A percentile compares a stretch with the other conserved stretches of the same genome.
These are phyloP conservation scores for Mycena chlorophos DNA, from an alignment of 768 basidiomycete species.

Conservation along the genomic window DNA sequence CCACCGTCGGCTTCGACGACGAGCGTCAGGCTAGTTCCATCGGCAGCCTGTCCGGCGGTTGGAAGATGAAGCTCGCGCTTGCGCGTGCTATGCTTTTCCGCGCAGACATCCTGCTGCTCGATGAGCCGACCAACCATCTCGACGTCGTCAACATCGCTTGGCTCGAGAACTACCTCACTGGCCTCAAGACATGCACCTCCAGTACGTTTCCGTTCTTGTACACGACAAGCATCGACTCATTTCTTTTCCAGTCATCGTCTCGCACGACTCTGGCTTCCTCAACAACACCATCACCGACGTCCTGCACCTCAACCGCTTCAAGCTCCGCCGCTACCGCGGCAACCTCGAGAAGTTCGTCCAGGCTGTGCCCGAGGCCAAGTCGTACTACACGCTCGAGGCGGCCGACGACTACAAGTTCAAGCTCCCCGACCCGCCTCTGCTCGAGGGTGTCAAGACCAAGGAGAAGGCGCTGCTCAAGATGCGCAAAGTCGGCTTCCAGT, in stretches of 20 bases:
- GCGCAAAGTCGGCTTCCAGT: slow-evolving; percentile 97
- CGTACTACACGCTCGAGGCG: slow-evolving; percentile 95
- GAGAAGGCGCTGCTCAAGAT: slow-evolving; percentile 97
- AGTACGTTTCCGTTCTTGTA: slow-evolving; percentile 47
- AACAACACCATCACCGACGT: slow-evolving; percentile 99
- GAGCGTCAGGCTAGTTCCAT: slow-evolving; percentile 85
- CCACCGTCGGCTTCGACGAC: slow-evolving; percentile 88
- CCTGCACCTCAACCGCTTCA: slow-evolving; percentile 98
- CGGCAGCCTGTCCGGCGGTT: slow-evolving; percentile 93
- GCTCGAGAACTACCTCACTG: slow-evolving; percentile 91
- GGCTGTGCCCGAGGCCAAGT: slow-evolving; percentile 94
- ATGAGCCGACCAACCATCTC: slow-evolving; percentile 96
- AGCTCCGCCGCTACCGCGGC: slow-evolving; percentile 91
- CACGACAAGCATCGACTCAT: slow-evolving; percentile 13
- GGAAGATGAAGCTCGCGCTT: slow-evolving; percentile 99
- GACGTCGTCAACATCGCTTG: slow-evolving; percentile 97
- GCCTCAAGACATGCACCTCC: slow-evolving; percentile 88
- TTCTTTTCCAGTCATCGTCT: slow-evolving; percentile 76
- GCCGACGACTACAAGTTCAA: slow-evolving; percentile 98
- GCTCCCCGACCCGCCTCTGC: slow-evolving; percentile 93
- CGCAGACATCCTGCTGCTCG: slow-evolving; percentile 94
- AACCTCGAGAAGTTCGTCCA: slow-evolving; percentile 95
- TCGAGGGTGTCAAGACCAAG: slow-evolving; percentile 99
- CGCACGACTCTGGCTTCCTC: slow-evolving; percentile 95
- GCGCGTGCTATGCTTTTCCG: slow-evolving; percentile 97